A percentile compares a stretch with the other conserved stretches of the same genome.
phyloP scores from a whole-genome alignment of 2,329 filamentous ascomycete genomes.

The Exutisphaerella laricina region DNA sequence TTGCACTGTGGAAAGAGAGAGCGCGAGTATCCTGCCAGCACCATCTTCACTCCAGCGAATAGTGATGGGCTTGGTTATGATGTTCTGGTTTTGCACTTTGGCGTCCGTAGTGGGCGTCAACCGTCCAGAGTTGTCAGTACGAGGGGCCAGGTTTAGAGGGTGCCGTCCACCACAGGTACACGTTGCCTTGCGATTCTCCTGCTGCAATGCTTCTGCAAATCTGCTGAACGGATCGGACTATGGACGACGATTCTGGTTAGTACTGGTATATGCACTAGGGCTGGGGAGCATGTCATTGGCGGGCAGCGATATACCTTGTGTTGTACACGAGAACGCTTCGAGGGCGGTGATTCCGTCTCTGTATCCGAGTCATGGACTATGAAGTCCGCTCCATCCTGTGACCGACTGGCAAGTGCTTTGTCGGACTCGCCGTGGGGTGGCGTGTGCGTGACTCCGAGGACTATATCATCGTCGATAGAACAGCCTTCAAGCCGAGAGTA shows the following conservation, averaged over 20 bases:
- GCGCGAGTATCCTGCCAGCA: background rate
- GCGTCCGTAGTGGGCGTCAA: slow-evolving; percentile 6
- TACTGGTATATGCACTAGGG: no score
- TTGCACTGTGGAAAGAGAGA: slow-evolving; percentile 1
- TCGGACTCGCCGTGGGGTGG: background rate
- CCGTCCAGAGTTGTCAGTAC: background rate
- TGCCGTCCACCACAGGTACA: slow-evolving; percentile 12
- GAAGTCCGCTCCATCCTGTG: no score
- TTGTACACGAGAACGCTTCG: no score
- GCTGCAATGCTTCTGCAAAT: slow-evolving; percentile 2
- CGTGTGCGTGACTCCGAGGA: background rate
- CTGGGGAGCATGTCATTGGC: no score
- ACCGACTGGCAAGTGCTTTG: background rate
- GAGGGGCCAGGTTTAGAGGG: slow-evolving; percentile 3
- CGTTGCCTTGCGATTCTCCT: slow-evolving; percentile 9
- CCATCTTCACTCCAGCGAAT: slow-evolving; percentile 10
- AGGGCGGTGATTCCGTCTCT: no score
- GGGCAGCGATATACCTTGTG: no score
- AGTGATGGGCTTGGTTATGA: slow-evolving; percentile 8
- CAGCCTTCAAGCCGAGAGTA: no score
- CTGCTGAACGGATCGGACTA: no score
- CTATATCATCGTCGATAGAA: no score
- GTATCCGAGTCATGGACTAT: no score
- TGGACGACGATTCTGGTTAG: no score
- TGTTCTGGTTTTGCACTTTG: slow-evolving; percentile 5